These are phyloP conservation scores for Epichloe baconii DNA, from an alignment of 2,329 filamentous ascomycete species.

Conservation along the genomic window DNA sequence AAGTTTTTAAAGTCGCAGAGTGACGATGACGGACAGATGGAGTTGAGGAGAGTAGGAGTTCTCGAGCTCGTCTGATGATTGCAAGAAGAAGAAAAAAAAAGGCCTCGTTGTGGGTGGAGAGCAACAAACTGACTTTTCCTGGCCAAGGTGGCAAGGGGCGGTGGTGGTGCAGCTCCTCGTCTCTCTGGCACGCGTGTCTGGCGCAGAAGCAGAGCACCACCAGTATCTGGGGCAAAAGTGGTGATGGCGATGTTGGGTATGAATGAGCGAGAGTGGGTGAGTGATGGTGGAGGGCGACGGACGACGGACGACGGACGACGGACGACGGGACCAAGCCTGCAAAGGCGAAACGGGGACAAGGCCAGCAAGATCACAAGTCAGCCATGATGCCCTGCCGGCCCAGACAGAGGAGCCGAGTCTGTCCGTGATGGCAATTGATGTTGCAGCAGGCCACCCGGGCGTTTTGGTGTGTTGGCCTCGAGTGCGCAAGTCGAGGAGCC, in stretches of 20 bases:
- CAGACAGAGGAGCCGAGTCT: conserved; percentile 6
- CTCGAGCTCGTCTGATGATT: background rate
- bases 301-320: too few species aligned
- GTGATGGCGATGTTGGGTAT: conserved; percentile 4
- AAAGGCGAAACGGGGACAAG: background rate
- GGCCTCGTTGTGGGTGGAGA: conserved; percentile 1
- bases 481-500: background rate
- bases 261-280: background rate
- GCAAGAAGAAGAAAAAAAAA: background rate
- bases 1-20: background rate
- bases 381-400: conserved; percentile 5
- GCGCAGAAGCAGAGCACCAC: background rate
- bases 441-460: conserved; percentile 9
- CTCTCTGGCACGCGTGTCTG: background rate
- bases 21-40: background rate
- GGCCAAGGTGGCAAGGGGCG: background rate
- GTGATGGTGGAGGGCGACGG: background rate
- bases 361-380: conserved; percentile 1
- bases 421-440: conserved; percentile 10
- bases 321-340: background rate
- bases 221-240: conserved; percentile 1
- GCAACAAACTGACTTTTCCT: background rate
- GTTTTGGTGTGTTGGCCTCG: conserved; percentile 4
- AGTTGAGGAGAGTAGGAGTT: background rate
- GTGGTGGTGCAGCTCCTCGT: background rate